Evolutionary conservation across 73 alveolate genomes (phyloP).

Genomic region (Tetrahymena thermophila): DNA sequence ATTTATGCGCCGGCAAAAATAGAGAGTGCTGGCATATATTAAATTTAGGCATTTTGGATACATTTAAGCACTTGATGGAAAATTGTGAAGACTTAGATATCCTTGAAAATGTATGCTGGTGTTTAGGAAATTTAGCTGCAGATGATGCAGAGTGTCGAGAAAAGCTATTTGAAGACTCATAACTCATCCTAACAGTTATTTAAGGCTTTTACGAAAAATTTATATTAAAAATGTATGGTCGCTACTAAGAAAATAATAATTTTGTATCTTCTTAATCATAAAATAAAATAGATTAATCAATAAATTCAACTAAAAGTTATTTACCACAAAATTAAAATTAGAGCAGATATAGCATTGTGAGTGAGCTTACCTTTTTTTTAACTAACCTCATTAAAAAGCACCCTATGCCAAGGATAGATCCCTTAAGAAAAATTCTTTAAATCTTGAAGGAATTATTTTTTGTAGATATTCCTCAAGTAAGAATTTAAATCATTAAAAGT

Average conservation of each 20-base stretch:
- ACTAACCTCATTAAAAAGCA: not conserved
- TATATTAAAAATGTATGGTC: not conserved
- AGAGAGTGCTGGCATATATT: not conserved
- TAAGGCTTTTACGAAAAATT: not conserved
- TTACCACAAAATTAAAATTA: not conserved
- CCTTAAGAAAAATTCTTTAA: not conserved
- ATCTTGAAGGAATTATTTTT: not conserved
- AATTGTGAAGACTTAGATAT: not conserved
- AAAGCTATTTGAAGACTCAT: not conserved
- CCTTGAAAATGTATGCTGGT: not conserved
- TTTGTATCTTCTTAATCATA: not conserved
- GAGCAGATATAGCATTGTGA: not conserved
- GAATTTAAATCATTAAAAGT: not conserved
- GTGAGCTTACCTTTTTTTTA: not conserved
- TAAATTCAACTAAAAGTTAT: not conserved
- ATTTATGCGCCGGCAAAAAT: not conserved
- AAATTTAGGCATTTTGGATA: not conserved
- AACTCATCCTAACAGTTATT: not conserved
- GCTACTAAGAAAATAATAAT: not conserved
- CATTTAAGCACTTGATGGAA: not conserved
- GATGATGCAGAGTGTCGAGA: constrained; percentile 1
- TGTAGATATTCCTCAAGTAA: not conserved
- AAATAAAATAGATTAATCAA: not conserved
- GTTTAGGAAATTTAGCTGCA: not conserved
- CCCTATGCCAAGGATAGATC: not conserved